Base-by-base conservation (phyloP, 1,284 basidiomycete species). In the Puccinia horiana region DNA sequence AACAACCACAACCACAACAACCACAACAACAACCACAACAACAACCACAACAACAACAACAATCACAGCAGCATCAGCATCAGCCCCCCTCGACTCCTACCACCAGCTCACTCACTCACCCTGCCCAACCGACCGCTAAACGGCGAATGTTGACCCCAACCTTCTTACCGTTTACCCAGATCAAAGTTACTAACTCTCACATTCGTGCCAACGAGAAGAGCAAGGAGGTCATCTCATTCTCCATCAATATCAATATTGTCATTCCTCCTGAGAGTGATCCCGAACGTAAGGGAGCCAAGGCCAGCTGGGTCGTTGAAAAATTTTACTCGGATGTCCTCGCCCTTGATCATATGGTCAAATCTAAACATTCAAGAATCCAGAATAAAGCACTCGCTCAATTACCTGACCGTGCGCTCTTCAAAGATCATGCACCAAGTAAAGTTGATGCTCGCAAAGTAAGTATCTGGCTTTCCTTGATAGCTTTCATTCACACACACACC, bases 371-470 rank as follows among this genome's bases (percentile, higher is more conserved):
- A 40, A 91, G 90, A 84, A 89, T 92, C 70, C 90, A 90, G 37
- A 93, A 94, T 88, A 93, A 91, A 87, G 84, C 83, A 29, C 91
- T 98, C 78, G 91, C 90, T 29, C 89, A 89, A 65, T 87, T 99
- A 81, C 96, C 96, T 1, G 96, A 99, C 86, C 93, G 93, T 77
- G 93, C 92, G 87, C 89, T 97, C 12, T 98, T 96, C 93, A 96
- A 92, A 87, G 96, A 98, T 88, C 94, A 97, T 87, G 96, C 96
- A 1, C 96, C 96, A 16, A 94, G 94, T 77, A 96, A 94, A 88
- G 94, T 96, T 54, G 96, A 98, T 88, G 94, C 96, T 87, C 89
- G 95, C 84, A 97, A 96, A 89, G 93, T 93, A 85, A 84, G 91
- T 88, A 49, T 67, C 32, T 37, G 40, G 14, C 29, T 23, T 37